Evolutionary conservation across 306 rosid genomes (phyloP), one percentile per base, ranked within the genome.

Genomic region (Carpinus viminea): DNA sequence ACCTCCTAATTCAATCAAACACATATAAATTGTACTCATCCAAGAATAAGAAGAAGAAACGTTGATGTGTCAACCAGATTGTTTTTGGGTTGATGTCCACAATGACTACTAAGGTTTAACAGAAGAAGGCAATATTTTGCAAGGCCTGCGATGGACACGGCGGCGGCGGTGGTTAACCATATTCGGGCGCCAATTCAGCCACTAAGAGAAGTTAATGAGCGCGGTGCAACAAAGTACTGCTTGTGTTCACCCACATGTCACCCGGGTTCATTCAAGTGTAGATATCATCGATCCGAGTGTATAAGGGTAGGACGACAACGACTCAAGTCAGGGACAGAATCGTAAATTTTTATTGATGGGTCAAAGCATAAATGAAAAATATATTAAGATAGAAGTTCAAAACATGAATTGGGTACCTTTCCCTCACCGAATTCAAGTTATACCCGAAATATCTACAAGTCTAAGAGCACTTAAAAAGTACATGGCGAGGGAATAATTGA

Each of bases 191-290:
- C 45, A 18, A 16, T 17, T 18, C 50, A 41, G 9, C 72, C 17
- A 38, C 15, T 17, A 9, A 11, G 28, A n/a, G n/a, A n/a, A n/a
- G n/a, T n/a, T n/a, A n/a, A n/a, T n/a, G n/a, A n/a, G 36, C 12
- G 38, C 8, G 50, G 26, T 3, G 50, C 71, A 38, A 36, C 50
- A 10, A 66, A 41, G 72, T 38, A 38, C 31, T 66, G 72, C 24
- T 4, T 41, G 8, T 66, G 72, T 66, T 66, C 72, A 41, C 72
- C 72, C 48, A 66, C 72, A 9, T 31, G 28, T 13, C 72, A 66
- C 24, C 72, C 72, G 2, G 72, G 72, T 41, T 66, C 72, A 41
- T 66, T 66, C 72, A 66, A 51, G 50, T 66, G 72, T 9, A 66
- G 72, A 38, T 66, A 41, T 18, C 72, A 66, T 66, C 72, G 72